Conservation (phyloP, 768 basidiomycete species). For the Pluteus cervinus region DNA sequence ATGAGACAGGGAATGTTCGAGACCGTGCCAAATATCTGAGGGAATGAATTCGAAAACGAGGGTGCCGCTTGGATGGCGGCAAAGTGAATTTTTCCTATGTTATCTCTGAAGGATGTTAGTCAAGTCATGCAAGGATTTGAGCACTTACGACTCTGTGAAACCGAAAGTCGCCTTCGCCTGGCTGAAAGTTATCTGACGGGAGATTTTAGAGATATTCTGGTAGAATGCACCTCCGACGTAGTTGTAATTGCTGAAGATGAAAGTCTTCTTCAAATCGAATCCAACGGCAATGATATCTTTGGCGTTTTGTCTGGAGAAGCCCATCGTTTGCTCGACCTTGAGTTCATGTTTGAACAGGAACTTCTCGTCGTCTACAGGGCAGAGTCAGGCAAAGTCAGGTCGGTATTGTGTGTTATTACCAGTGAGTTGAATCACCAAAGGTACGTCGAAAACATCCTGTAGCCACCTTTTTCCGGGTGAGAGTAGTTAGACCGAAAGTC, state of each 20-base stretch:
- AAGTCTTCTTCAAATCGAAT: conserved; percentile 86
- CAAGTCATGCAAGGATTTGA: background rate
- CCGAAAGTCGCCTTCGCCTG: conserved; percentile 96
- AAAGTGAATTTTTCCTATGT: conserved; percentile 97
- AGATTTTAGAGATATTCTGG: conserved; percentile 88
- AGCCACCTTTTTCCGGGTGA: conserved; percentile 63
- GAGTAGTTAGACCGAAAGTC: background rate
- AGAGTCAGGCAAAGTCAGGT: background rate
- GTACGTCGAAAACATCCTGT: conserved; percentile 93
- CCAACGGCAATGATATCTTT: conserved; percentile 96
- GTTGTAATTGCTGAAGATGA: conserved; percentile 92
- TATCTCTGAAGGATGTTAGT: conserved; percentile 60
- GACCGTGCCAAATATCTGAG: conserved; percentile 86
- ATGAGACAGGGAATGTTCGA: conserved; percentile 89
- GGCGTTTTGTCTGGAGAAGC: conserved; percentile 82
- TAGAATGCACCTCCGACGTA: conserved; percentile 93
- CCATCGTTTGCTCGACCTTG: conserved; percentile 81
- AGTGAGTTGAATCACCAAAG: conserved; percentile 92
- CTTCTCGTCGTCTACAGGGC: conserved; percentile 84
- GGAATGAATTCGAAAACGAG: conserved; percentile 97
- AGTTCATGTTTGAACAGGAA: conserved; percentile 96
- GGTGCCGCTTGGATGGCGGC: conserved; percentile 93
- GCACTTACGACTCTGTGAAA: conserved; percentile 89
- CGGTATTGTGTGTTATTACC: conserved; percentile 34
- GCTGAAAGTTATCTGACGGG: conserved; percentile 87